These are phyloP conservation scores for Neospora caninum DNA, from an alignment of 169 alveolate species.

Conservation along the genomic window DNA sequence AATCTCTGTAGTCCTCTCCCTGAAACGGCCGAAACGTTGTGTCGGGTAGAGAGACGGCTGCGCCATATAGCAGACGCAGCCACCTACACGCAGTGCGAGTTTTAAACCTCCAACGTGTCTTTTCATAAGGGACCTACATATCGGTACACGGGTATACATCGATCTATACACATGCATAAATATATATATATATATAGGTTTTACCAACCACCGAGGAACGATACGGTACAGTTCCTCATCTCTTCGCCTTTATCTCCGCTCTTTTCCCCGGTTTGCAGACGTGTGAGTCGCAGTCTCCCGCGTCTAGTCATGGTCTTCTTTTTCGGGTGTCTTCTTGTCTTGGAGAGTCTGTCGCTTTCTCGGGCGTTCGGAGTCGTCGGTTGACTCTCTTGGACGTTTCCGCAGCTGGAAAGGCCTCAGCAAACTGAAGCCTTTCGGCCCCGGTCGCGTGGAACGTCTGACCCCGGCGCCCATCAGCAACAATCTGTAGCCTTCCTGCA, in stretches of 20 bases:
- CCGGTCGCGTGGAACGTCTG: not conserved
- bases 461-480: not conserved
- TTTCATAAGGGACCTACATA: not conserved
- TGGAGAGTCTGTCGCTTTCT: no score
- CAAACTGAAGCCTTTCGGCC: not conserved
- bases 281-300: no score
- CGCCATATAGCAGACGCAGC: no score
- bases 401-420: not conserved
- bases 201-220: not conserved
- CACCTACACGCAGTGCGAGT: no score
- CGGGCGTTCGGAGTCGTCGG: not conserved
- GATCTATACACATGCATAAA: not conserved
- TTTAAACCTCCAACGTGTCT: no score
- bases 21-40: no score
- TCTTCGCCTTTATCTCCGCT: not conserved
- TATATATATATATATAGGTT: not conserved
- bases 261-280: no score
- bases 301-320: no score
- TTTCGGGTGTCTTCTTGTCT: no score
- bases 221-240: not conserved
- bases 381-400: not conserved
- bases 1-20: no score
- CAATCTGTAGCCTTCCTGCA: not conserved
- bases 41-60: no score
- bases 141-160: not conserved